Conservation (phyloP, 192 early-diverging fungal species). For the Diversispora eburnea region DNA sequence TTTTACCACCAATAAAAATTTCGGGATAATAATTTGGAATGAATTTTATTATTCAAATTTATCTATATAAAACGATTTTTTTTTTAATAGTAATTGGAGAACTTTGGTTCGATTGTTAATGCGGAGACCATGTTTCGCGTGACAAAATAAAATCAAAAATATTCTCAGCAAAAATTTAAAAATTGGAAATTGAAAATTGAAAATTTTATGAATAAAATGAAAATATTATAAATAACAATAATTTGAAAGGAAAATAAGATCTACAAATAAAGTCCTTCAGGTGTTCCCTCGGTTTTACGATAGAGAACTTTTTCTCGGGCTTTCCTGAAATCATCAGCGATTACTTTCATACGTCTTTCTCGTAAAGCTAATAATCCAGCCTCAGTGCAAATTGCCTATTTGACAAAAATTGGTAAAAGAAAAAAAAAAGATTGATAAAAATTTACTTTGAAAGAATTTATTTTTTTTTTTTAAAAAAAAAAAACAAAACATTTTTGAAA, state of each 20-base stretch:
- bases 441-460: neutral
- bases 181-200: no score
- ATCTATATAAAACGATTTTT: no score
- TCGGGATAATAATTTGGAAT: no score
- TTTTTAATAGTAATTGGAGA: no score
- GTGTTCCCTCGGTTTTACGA: slow-evolving; percentile 97
- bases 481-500: no score
- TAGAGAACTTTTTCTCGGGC: slow-evolving; percentile 99
- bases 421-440: neutral
- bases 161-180: no score
- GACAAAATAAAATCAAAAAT: no score
- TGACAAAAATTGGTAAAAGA: neutral
- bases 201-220: no score
- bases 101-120: no score
- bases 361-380: slow-evolving; percentile 95
- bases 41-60: no score
- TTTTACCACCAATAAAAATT: no score
- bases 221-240: neutral
- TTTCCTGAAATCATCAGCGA: slow-evolving; percentile 95
- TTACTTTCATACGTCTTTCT: slow-evolving; percentile 98
- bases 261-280: slow-evolving; percentile 91
- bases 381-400: slow-evolving; percentile 95
- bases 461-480: neutral
- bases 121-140: no score
- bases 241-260: neutral